Evolutionary conservation across 2,329 filamentous ascomycete species (phyloP), one percentile per base, ranked within the genome.

Genomic region (Remersonia thermophila): DNA sequence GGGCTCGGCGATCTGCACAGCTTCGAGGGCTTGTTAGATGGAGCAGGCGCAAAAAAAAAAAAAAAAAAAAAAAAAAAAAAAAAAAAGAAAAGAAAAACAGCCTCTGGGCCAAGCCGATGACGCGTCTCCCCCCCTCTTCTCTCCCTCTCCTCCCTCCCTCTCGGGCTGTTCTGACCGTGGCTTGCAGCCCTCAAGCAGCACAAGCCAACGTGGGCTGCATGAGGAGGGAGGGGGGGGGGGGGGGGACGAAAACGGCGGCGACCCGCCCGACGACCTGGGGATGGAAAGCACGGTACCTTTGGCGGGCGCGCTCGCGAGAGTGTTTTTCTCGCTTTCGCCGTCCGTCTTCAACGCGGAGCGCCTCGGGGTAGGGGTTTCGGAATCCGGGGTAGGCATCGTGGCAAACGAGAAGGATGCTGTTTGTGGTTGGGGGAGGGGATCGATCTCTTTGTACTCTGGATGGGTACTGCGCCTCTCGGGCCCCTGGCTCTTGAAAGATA

Each of bases 1-100:
- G 14, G 70, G 69, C 47, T 75, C 71, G 32, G 69, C 65, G 40
- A 76, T 76, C 49, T 75, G 70, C 36, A 76, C 72, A 38, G 69
- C 71, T 67, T 39, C 30, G 25, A 31, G n/a, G n/a, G n/a, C n/a
- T n/a, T n/a, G n/a, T n/a, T n/a, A n/a, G n/a, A n/a, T n/a, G n/a
- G n/a, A n/a, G n/a, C n/a, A n/a, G n/a, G n/a, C n/a, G n/a, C n/a
- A 32, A 28, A 25, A 39, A 35, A 16, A 41, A 12, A 25, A 30
- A 28, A 15, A 26, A 30, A 23, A 31, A 32, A 28, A 25, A 39
- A 35, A 16, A 41, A 12, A 25, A 30, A 28, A 15, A 26, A 30
- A 23, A 11, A 26, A 20, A 31, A 20, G 18, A 39, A 18, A 17
- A 33, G 37, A 33, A 31, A 33, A 37, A 27, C 9, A 5, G 20